Conservation (phyloP, 2,329 filamentous ascomycete species). For the Cylindrodendrum hubeiense region DNA sequence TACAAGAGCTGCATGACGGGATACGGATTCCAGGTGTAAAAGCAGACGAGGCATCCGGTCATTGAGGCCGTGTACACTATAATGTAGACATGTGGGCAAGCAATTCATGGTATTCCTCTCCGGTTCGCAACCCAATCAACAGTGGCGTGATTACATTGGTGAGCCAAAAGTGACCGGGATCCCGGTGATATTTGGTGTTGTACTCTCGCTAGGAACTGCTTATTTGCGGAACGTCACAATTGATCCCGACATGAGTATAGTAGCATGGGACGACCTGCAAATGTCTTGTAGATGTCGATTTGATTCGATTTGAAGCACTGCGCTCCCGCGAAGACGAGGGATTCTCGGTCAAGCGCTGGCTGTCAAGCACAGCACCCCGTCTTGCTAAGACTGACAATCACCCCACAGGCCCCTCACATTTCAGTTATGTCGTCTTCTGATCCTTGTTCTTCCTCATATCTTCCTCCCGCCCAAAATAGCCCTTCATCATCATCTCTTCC, state of each 20-base stretch:
- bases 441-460: constrained; percentile 33
- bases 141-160: constrained; percentile 40
- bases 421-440: background rate
- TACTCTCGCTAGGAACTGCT: too few relatives aligned
- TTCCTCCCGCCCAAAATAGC: constrained; percentile 43
- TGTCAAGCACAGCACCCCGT: background rate
- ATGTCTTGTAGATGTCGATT: too few relatives aligned
- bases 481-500: constrained; percentile 47
- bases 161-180: constrained; percentile 4
- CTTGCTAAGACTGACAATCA: background rate
- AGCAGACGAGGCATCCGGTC: constrained; percentile 16
- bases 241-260: background rate
- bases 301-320: background rate
- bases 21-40: constrained; percentile 83
- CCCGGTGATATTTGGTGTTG: background rate
- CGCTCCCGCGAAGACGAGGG: background rate
- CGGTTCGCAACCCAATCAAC: constrained; percentile 5
- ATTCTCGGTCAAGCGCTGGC: background rate
- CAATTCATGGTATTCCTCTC: constrained; percentile 39
- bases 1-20: constrained; percentile 95
- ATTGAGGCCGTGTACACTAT: constrained; percentile 41
- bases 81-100: constrained; percentile 41
- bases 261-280: background rate
- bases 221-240: background rate
- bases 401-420: background rate